phyloP scores from a whole-genome alignment of 2,329 filamentous ascomycete species.

The Hypocreales sp. region DNA sequence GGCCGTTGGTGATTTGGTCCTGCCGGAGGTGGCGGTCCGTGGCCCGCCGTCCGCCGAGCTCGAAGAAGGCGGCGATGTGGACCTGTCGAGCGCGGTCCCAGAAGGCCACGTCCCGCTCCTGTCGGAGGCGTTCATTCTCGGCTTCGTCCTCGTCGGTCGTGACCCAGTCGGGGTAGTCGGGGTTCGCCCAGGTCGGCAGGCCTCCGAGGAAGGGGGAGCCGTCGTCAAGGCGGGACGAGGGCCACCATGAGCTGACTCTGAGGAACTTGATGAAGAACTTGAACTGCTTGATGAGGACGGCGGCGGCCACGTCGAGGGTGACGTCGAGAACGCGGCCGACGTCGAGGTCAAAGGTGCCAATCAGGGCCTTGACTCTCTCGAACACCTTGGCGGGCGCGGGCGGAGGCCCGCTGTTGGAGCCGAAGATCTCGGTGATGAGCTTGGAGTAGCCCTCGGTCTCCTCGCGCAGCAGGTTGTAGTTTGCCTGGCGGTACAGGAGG shows the following conservation, averaged over 20 bases:
- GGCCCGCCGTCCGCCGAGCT: constrained; percentile 61
- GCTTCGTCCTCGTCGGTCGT: constrained; percentile 55
- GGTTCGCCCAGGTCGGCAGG: constrained; percentile 75
- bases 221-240: constrained; percentile 39
- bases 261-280: constrained; percentile 91
- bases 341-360: constrained; percentile 93
- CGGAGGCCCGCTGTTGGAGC: constrained; percentile 60
- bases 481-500: constrained; percentile 84
- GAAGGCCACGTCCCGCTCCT: constrained; percentile 56
- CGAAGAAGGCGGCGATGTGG: constrained; percentile 76
- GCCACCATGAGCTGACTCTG: constrained; percentile 93
- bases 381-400: constrained; percentile 71
- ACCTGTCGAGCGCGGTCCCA: constrained; percentile 66
- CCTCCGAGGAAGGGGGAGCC: constrained; percentile 35
- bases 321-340: constrained; percentile 90
- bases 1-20: constrained; percentile 20
- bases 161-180: constrained; percentile 47
- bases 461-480: constrained; percentile 89
- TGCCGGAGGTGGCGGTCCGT: constrained; percentile 40
- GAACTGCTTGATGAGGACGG: constrained; percentile 81
- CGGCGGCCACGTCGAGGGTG: constrained; percentile 86
- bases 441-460: constrained; percentile 97
- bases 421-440: constrained; percentile 88
- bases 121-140: constrained; percentile 37
- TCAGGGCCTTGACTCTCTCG: constrained; percentile 81